A percentile compares a stretch with the other conserved stretches of the same genome.
Evolutionary conservation across 805 yeast genomes (phyloP).

Genomic region (Scheffersomyces stipitis): DNA sequence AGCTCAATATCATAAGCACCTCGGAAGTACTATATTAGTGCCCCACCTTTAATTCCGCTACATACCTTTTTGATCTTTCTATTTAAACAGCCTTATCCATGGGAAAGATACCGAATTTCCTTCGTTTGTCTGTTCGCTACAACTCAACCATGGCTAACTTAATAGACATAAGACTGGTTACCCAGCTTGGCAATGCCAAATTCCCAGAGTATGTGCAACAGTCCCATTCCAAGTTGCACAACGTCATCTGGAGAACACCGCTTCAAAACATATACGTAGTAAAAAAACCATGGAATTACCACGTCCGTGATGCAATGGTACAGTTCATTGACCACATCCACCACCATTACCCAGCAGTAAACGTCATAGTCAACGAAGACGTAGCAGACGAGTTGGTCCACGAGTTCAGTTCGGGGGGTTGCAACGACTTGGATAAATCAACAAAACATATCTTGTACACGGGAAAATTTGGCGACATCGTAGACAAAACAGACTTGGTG

Average conservation of each 20-base stretch:
- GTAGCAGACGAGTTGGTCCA: constrained; percentile 67
- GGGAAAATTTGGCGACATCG: constrained; percentile 57
- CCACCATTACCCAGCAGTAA: constrained; percentile 63
- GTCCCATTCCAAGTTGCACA: constrained; percentile 60
- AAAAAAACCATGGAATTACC: constrained; percentile 77
- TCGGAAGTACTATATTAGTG: too few relatives aligned
- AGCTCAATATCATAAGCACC: too few relatives aligned
- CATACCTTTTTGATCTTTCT: too few relatives aligned
- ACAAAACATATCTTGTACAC: constrained; percentile 42
- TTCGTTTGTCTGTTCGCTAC: too few relatives aligned
- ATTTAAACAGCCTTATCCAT: too few relatives aligned
- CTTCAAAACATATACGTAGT: constrained; percentile 75
- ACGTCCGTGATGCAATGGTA: constrained; percentile 65
- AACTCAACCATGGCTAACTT: too few relatives aligned
- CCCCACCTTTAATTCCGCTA: too few relatives aligned
- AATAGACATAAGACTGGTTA: constrained; percentile 1
- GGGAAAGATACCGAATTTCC: too few relatives aligned
- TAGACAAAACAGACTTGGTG: constrained; percentile 69
- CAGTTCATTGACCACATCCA: constrained; percentile 63
- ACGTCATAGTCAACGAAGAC: constrained; percentile 73
- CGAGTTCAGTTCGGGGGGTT: constrained; percentile 8
- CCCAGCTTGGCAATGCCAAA: constrained; percentile 6
- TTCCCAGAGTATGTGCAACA: constrained; percentile 54
- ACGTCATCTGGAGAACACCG: constrained; percentile 69
- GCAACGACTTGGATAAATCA: constrained; percentile 2